phyloP scores from a whole-genome alignment of 441 rosid species.

The Cnidoscolus chayamansa region DNA sequence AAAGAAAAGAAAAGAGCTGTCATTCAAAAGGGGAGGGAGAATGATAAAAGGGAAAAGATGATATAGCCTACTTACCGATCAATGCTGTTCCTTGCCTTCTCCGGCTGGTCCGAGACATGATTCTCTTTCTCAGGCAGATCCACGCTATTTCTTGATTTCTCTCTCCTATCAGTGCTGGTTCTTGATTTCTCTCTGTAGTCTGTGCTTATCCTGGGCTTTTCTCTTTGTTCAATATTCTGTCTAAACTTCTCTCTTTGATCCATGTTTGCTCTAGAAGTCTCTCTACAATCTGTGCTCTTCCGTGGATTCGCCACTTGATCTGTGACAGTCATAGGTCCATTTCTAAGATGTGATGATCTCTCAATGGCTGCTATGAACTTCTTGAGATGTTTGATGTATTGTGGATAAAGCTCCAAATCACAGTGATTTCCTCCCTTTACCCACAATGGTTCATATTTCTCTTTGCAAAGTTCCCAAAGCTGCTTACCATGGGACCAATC shows the following conservation, averaged over 20 bases:
- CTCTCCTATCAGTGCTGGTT: conserved; percentile 51
- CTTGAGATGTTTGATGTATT: conserved; percentile 79
- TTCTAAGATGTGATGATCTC: conserved; percentile 43
- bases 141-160: conserved; percentile 45
- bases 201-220: conserved; percentile 46
- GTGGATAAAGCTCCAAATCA: conserved; percentile 77
- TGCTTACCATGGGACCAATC: conserved; percentile 91
- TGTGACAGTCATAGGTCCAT: conserved; percentile 23
- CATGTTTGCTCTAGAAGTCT: conserved; percentile 35
- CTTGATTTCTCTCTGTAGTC: conserved; percentile 59
- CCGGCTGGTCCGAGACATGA: conserved; percentile 41
- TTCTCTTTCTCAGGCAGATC: conserved; percentile 40
- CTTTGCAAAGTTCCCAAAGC: conserved; percentile 81
- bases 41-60: too few relatives aligned
- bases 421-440: conserved; percentile 92
- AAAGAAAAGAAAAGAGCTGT: background rate
- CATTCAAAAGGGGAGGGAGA: too few relatives aligned
- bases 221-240: conserved; percentile 47
- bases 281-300: conserved; percentile 67
- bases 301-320: conserved; percentile 51
- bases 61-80: conserved; percentile 54
- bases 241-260: conserved; percentile 57
- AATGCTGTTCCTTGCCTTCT: conserved; percentile 75
- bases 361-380: conserved; percentile 79
- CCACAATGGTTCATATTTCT: conserved; percentile 90